Percentiles rank a stretch among this genome's conserved stretches.
These are phyloP conservation scores for Agaricus subrufescens DNA, from an alignment of 768 basidiomycete genomes.

Conservation along the genomic window DNA sequence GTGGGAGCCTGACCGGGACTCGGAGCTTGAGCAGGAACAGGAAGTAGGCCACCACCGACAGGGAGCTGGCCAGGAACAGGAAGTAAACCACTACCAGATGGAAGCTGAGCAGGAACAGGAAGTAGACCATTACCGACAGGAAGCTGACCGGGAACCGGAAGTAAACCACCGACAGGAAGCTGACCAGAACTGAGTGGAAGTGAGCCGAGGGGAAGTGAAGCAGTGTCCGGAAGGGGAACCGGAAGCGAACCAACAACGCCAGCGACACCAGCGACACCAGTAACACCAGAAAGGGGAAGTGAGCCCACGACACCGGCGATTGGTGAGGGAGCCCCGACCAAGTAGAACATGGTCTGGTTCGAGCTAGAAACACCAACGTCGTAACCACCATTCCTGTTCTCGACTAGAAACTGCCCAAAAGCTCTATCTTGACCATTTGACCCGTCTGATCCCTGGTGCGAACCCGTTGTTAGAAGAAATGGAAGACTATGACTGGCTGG, in stretches of 20 bases:
- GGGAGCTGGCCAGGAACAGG: neutral
- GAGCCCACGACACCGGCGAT: neutral
- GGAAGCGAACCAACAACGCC: neutral
- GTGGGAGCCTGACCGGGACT: neutral
- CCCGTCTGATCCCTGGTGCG: neutral
- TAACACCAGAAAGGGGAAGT: neutral
- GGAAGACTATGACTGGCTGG: neutral
- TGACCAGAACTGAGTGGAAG: too few species aligned
- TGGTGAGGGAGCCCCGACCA: neutral
- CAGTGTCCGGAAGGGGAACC: too few species aligned
- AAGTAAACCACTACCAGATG: too few species aligned
- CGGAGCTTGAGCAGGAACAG: neutral
- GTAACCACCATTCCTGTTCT: neutral
- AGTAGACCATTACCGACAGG: too few species aligned
- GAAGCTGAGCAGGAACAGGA: too few species aligned
- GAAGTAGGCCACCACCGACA: too few species aligned
- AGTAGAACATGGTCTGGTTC: neutral
- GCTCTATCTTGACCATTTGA: neutral
- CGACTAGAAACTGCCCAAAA: neutral
- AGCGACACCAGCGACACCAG: neutral
- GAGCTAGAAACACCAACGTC: neutral
- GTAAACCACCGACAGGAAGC: too few species aligned
- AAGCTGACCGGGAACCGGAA: too few species aligned
- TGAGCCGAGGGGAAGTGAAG: too few species aligned
- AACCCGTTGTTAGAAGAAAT: neutral